Base-by-base conservation (phyloP, 805 yeast genomes). In the Tetrapisispora taiwanensis region DNA sequence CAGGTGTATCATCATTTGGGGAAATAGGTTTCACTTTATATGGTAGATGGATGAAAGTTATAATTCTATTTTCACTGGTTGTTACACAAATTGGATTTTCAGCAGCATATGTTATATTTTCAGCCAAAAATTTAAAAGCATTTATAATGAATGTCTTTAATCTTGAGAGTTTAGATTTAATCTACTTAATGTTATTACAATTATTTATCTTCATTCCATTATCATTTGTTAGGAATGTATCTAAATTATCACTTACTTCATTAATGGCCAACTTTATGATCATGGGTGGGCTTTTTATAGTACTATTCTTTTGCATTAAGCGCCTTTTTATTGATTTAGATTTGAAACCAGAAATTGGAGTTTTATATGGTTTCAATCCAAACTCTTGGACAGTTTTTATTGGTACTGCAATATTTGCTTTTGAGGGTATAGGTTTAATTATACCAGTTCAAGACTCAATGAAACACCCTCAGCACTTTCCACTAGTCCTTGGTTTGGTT, bases 391-490 rank as follows among this genome's bases (percentile, higher is more conserved):
- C 90, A 0, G 63, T 84, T 39, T 84, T 84, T 55, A 78, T 84
- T 41, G 94, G 94, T 8, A 85, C 84, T 7, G 89, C 90, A 2
- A 84, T 84, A 27, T 84, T 84, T 67, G 87, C 92, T n/a, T 84
- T 83, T 57, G 94, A 84, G 65, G 94, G 94, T 1, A 83, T 84
- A 46, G 92, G 94, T 0, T 67, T 84, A 39, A 81, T 84, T 41
- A 80, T 84, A 20, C 94, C 94, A 0, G 81, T 84, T 43, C 87
- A 84, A 55, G 85, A 84, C 52, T 81, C 92, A 1, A 84, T 84
- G 92, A 73, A 70, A 41, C 65, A 81, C 51, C 92, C 92, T 1
- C 78, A 78, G 48, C 73, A 81, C 49, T 84, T 81, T 56, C 88
- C 90, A 15, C 58, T 69, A 44, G 85, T 84, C 1, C 62, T 84